Percentiles rank a stretch among this genome's conserved stretches.
phyloP scores from a whole-genome alignment of 106 monocot species.

The Phalaenopsis equestris region DNA sequence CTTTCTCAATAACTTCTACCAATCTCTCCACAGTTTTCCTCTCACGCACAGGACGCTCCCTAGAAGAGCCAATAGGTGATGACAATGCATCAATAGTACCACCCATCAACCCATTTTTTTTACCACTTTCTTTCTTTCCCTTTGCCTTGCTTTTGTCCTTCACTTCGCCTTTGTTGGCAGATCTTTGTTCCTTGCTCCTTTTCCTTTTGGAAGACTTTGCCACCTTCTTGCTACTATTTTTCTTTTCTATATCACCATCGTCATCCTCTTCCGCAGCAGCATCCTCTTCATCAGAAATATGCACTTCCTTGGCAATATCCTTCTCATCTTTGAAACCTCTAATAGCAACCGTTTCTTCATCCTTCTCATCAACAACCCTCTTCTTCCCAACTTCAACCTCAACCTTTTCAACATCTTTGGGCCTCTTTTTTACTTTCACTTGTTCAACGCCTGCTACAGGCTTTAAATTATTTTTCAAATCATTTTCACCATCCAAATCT shows the following conservation, averaged over 20 bases:
- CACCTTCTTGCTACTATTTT: neutral
- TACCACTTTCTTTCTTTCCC: conserved; percentile 11
- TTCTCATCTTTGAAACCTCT: neutral
- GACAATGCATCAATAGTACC: neutral
- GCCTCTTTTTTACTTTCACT: neutral
- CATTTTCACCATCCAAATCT: neutral
- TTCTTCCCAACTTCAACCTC: neutral
- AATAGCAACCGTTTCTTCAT: neutral
- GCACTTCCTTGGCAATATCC: neutral
- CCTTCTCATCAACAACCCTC: neutral
- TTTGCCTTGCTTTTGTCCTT: conserved; percentile 1
- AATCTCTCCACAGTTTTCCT: conserved; percentile 90
- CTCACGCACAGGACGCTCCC: conserved; percentile 56
- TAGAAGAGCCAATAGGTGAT: conserved; percentile 9
- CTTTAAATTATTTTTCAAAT: neutral
- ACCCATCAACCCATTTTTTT: neutral
- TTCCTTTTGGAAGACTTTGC: neutral
- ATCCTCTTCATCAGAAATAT: neutral
- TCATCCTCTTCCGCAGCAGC: neutral
- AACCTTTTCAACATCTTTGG: neutral
- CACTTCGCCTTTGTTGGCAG: neutral
- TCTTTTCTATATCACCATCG: conserved; percentile 1
- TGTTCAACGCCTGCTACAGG: neutral
- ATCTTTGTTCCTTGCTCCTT: neutral
- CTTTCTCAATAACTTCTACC: conserved; percentile 91